A percentile compares a stretch with the other conserved stretches of the same genome.
Evolutionary conservation across 331 rosid genomes (phyloP).

Genomic region (Malus hybrid): DNA sequence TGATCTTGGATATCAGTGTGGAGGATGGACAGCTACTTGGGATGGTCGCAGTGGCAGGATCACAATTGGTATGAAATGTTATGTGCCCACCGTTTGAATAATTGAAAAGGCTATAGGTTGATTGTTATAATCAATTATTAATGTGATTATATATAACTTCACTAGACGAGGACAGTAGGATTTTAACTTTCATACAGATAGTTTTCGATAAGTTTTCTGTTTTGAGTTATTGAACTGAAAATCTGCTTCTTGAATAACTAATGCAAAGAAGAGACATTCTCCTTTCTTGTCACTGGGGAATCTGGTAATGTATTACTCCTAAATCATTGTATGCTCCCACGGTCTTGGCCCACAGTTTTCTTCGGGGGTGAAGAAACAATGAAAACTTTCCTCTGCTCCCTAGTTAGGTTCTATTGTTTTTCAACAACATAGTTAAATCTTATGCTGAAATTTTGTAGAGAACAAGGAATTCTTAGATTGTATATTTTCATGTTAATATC

Average conservation of each 20-base stretch:
- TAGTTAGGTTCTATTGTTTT: neutral
- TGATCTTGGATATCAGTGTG: constrained; percentile 81
- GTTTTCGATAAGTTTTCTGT: neutral
- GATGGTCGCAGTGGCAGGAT: constrained; percentile 55
- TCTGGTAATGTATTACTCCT: neutral
- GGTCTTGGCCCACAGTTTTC: neutral
- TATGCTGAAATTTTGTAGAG: neutral
- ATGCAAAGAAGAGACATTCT: neutral
- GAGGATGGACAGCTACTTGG: constrained; percentile 84
- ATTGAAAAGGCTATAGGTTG: neutral
- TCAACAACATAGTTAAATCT: neutral
- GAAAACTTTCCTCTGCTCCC: neutral
- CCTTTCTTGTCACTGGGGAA: neutral
- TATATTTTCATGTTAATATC: neutral
- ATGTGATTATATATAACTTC: neutral
- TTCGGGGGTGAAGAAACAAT: neutral
- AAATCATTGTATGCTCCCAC: no score
- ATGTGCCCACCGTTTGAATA: neutral
- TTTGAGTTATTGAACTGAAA: neutral
- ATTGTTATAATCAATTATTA: neutral
- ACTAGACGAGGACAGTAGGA: neutral
- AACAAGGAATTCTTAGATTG: neutral
- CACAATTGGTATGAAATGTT: constrained; percentile 49
- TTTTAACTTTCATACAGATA: neutral
- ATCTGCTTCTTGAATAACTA: neutral